Percentiles rank a stretch among this genome's conserved stretches.
Conservation (phyloP, 1,139 yeast species). For the Suhomyces bolitotheri region DNA sequence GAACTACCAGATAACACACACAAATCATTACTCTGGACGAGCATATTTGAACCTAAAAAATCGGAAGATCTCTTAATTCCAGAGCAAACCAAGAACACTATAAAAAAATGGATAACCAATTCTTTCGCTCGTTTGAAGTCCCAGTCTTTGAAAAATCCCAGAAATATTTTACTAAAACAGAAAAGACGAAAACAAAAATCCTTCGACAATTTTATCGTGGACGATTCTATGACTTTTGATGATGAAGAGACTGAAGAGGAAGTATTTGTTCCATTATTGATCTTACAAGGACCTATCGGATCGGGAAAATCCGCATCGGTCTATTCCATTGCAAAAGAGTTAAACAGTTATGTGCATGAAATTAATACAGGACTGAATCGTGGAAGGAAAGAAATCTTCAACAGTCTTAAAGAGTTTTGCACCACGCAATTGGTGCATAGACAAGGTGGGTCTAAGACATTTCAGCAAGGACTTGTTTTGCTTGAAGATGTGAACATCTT, state of each 20-base stretch:
- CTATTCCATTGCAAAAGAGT: conserved; percentile 63
- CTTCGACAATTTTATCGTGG: conserved; percentile 32
- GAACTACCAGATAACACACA: not conserved
- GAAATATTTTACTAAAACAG: conserved; percentile 27
- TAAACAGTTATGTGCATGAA: conserved; percentile 78
- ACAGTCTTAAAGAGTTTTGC: conserved; percentile 72
- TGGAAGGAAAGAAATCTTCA: conserved; percentile 67
- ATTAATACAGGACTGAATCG: conserved; percentile 73
- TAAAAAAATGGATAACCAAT: conserved; percentile 49
- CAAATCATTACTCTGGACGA: conserved; percentile 40
- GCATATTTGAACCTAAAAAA: conserved; percentile 41
- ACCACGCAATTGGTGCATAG: conserved; percentile 79
- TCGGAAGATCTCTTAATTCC: conserved; percentile 40
- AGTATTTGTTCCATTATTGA: conserved; percentile 58
- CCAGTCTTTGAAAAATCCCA: conserved; percentile 33
- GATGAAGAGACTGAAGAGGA: conserved; percentile 33
- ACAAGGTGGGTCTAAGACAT: conserved; percentile 31
- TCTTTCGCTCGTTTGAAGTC: conserved; percentile 46
- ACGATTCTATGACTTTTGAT: conserved; percentile 22
- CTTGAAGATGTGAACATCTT: conserved; percentile 86
- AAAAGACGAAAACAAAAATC: conserved; percentile 21
- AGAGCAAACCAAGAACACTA: conserved; percentile 17
- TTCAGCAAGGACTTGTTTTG: conserved; percentile 67
- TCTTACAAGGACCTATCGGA: conserved; percentile 73
- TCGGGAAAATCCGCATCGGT: conserved; percentile 79